These are phyloP conservation scores for Poterioochromonas sp. DNA, from an alignment of 352 stramenopile genomes.

Conservation along the genomic window DNA sequence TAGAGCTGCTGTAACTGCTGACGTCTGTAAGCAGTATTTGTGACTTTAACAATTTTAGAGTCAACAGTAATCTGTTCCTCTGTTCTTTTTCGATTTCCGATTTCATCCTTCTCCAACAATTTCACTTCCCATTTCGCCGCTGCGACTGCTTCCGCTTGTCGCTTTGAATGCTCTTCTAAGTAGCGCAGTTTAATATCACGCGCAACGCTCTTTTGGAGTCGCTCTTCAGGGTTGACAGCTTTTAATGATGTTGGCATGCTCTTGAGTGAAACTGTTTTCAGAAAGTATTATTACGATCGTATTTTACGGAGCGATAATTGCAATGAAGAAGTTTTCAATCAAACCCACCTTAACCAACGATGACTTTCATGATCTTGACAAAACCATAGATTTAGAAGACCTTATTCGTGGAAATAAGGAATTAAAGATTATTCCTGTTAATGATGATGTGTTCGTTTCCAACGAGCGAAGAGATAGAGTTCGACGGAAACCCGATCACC, in stretches of 20 bases:
- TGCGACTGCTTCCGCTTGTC: neutral
- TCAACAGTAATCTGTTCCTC: slow-evolving; percentile 23
- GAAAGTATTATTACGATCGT: too few relatives aligned
- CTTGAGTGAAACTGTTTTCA: too few relatives aligned
- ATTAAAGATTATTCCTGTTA: neutral
- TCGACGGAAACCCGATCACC: neutral
- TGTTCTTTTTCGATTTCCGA: neutral
- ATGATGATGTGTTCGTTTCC: too few relatives aligned
- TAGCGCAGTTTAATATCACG: slow-evolving; percentile 1
- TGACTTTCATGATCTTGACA: neutral
- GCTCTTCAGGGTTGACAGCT: slow-evolving; percentile 16
- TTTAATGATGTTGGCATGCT: neutral
- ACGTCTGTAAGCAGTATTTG: neutral
- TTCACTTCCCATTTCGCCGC: slow-evolving; percentile 10
- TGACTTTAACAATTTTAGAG: slow-evolving; percentile 22
- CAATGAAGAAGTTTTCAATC: too few relatives aligned
- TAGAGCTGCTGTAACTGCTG: slow-evolving; percentile 20
- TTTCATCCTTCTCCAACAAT: neutral
- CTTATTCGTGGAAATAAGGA: neutral
- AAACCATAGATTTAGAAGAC: neutral
- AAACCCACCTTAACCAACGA: too few relatives aligned
- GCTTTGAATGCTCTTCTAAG: slow-evolving; percentile 17
- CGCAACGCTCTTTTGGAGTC: slow-evolving; percentile 21
- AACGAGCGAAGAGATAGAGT: neutral
- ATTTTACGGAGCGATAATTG: too few relatives aligned